phyloP scores from a whole-genome alignment of 179 eudicot species.

The Silene coronaria region DNA sequence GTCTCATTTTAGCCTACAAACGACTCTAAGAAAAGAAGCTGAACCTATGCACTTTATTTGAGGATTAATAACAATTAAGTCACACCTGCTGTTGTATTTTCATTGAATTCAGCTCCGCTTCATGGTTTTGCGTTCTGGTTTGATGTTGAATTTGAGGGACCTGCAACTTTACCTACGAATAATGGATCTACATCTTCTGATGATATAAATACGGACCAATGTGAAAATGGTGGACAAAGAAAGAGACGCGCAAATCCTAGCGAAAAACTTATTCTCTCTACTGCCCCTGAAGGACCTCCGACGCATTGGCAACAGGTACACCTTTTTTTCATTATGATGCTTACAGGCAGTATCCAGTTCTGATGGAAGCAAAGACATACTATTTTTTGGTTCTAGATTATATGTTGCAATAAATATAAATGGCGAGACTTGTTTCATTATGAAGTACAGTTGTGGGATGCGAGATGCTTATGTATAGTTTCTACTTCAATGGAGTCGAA shows the following conservation, averaged over 20 bases:
- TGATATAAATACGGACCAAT: constrained; percentile 26
- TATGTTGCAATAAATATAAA: not conserved
- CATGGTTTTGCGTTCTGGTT: constrained; percentile 99
- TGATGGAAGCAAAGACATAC: too few relatives aligned
- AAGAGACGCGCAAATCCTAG: constrained; percentile 67
- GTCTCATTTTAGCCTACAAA: not conserved
- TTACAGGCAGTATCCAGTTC: not conserved
- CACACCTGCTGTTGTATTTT: not conserved
- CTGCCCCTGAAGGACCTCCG: constrained; percentile 96
- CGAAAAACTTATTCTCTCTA: constrained; percentile 74
- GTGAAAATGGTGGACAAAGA: constrained; percentile 38
- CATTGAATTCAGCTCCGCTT: constrained; percentile 65
- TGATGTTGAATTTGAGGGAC: constrained; percentile 76
- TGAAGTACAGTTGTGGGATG: too few relatives aligned
- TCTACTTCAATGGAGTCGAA: too few relatives aligned
- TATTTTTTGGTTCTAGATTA: too few relatives aligned
- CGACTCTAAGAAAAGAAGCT: not conserved
- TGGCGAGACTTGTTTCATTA: not conserved
- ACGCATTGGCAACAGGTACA: constrained; percentile 98
- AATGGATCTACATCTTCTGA: constrained; percentile 31
- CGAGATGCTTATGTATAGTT: too few relatives aligned
- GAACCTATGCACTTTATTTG: not conserved
- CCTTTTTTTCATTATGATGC: constrained; percentile 3
- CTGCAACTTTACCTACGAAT: constrained; percentile 28
- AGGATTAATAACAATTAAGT: constrained; percentile 5